Conservation (phyloP, 2,329 filamentous ascomycete species). For the Monilinia vaccinii-corymbosi region DNA sequence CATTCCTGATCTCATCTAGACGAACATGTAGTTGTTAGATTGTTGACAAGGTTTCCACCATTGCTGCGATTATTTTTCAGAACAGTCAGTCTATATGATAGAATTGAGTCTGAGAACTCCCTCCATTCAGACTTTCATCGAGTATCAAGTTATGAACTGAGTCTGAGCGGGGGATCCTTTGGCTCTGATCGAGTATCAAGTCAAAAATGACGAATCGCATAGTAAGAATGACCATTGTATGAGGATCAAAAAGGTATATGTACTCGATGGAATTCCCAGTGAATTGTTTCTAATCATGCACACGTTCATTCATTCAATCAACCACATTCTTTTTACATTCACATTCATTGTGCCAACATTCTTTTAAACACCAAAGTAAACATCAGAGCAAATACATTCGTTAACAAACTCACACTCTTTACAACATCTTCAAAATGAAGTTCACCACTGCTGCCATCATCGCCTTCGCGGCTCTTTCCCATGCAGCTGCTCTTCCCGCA, state of each 20-base stretch:
- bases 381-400: background rate
- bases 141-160: too few species aligned
- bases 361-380: background rate
- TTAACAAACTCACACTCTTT: background rate
- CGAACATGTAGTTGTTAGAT: too few species aligned
- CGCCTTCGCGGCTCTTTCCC: background rate
- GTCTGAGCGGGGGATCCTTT: too few species aligned
- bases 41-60: too few species aligned
- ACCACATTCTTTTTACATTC: background rate
- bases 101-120: too few species aligned
- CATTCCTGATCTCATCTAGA: too few species aligned
- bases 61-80: too few species aligned
- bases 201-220: too few species aligned
- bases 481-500: background rate
- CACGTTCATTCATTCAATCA: background rate
- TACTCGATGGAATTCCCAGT: background rate
- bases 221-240: too few species aligned
- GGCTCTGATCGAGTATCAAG: too few species aligned
- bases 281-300: background rate
- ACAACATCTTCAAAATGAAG: background rate
- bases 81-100: too few species aligned
- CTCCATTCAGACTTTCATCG: too few species aligned
- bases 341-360: background rate
- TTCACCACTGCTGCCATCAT: background rate
- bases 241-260: background rate